Percentiles rank a stretch among this genome's conserved stretches.
These are phyloP conservation scores for Pholiota microspora DNA, from an alignment of 768 basidiomycete genomes.

Conservation along the genomic window DNA sequence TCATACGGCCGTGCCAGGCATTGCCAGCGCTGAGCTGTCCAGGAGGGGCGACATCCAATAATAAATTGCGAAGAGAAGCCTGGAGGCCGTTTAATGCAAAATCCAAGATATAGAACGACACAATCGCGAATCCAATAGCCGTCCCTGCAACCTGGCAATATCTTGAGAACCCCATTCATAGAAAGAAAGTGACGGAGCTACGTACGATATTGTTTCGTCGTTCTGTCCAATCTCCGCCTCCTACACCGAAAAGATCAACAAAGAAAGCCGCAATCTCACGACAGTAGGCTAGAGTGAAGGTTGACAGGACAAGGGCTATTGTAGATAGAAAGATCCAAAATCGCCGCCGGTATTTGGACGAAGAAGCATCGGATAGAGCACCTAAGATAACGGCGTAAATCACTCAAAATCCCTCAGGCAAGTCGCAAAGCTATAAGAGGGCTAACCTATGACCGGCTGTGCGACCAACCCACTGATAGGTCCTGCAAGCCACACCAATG, in stretches of 20 bases:
- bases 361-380: slow-evolving; percentile 92
- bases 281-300: slow-evolving; percentile 82
- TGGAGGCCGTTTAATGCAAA: slow-evolving; percentile 97
- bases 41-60: slow-evolving; percentile 87
- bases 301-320: slow-evolving; percentile 72
- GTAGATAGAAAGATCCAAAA: slow-evolving; percentile 95
- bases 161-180: neutral
- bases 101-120: slow-evolving; percentile 91
- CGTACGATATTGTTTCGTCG: slow-evolving; percentile 59
- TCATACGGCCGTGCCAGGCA: slow-evolving; percentile 97
- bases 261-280: slow-evolving; percentile 65
- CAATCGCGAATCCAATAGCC: slow-evolving; percentile 83
- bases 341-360: slow-evolving; percentile 85
- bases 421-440: too few relatives aligned
- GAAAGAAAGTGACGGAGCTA: slow-evolving; percentile 1
- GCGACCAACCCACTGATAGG: slow-evolving; percentile 94
- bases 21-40: slow-evolving; percentile 91
- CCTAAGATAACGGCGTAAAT: slow-evolving; percentile 48
- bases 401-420: slow-evolving; percentile 16
- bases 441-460: slow-evolving; percentile 92
- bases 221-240: slow-evolving; percentile 88
- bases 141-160: slow-evolving; percentile 60
- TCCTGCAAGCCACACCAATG: slow-evolving; percentile 93
- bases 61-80: slow-evolving; percentile 89
- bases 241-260: slow-evolving; percentile 74